These are phyloP conservation scores for Cladosporium sp. DNA, from an alignment of 2,329 filamentous ascomycete genomes.

Conservation along the genomic window DNA sequence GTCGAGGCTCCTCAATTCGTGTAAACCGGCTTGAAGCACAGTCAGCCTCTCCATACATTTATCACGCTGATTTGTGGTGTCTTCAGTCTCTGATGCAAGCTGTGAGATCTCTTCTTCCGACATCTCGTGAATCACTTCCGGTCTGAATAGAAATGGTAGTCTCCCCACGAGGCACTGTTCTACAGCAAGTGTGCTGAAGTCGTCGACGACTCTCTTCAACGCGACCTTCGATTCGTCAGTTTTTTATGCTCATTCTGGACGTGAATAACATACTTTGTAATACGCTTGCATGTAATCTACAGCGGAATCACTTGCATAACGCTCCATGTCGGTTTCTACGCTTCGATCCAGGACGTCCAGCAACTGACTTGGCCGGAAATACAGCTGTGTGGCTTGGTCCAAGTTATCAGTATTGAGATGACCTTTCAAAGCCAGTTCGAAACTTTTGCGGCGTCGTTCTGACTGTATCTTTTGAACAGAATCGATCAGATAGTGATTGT, in stretches of 20 bases:
- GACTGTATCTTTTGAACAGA: conserved; percentile 30
- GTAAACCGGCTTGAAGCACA: neutral
- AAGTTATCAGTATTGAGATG: neutral
- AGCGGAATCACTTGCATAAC: conserved; percentile 27
- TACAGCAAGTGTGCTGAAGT: conserved; percentile 36
- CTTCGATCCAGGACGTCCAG: conserved; percentile 15
- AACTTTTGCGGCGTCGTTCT: conserved; percentile 13
- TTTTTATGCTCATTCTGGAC: neutral
- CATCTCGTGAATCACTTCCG: conserved; percentile 24
- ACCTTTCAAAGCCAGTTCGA: conserved; percentile 6
- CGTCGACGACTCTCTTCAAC: conserved; percentile 37
- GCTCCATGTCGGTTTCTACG: conserved; percentile 28
- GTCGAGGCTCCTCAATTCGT: neutral
- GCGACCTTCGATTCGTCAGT: conserved; percentile 33
- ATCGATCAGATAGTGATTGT: conserved; percentile 34
- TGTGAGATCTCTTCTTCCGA: conserved; percentile 32
- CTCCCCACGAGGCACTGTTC: conserved; percentile 22
- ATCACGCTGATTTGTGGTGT: conserved; percentile 25
- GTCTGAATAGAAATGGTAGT: neutral
- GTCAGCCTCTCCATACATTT: neutral
- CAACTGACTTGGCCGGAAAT: conserved; percentile 16
- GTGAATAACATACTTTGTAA: conserved; percentile 21
- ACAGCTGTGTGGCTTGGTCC: neutral
- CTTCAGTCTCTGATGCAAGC: conserved; percentile 33
- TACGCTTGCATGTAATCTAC: conserved; percentile 32